Evolutionary conservation across 257 asterid species (phyloP), one percentile per base, ranked within the genome.

Genomic region (Solanum dulcamara): DNA sequence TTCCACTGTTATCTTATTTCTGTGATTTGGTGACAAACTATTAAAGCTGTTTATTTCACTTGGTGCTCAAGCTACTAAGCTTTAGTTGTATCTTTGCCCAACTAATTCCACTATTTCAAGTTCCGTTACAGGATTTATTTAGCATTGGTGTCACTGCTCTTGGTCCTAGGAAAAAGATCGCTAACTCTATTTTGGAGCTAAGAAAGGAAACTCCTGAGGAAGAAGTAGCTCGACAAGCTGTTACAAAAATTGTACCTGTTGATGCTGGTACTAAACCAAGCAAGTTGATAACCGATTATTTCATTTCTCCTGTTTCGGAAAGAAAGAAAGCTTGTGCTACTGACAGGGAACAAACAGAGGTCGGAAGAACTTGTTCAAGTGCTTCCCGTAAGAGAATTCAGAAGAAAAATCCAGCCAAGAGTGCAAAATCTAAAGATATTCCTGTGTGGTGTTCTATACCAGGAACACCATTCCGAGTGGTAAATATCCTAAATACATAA

Each of bases 391-490:
- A 83, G 86, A 89, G 85, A 72, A 28, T 40, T 48, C 89, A 72
- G 81, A 90, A 89, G 89, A 93, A 89, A 89, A 90, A 85, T 57
- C 84, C 81, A 17, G 60, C 80, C 40, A 90, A 87, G 85, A 92
- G 87, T 79, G 89, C 93, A 71, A 95, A 95, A 86, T 93, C 84
- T 87, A 94, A 90, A 84, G 93, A 90, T 86, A 89, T 86, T 84
- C 98, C 99, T 64, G 4, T 75, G 84, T 97, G 98, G 99, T 97
- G 98, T 89, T 84, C 90, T 83, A 88, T 97, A 89, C 97, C 97
- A 24, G 99, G 98, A 89, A 94, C 98, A 24, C 89, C 97, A 85
- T 97, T 97, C 88, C 93, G 94, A 81, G 95, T 97, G 93, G 99
- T 97, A 92, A 84, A 84, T 12, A 53, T 26, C 55, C 55, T 51